Base-by-base conservation (phyloP, 352 stramenopile genomes). In the Phytopythium chamaehyphon region DNA sequence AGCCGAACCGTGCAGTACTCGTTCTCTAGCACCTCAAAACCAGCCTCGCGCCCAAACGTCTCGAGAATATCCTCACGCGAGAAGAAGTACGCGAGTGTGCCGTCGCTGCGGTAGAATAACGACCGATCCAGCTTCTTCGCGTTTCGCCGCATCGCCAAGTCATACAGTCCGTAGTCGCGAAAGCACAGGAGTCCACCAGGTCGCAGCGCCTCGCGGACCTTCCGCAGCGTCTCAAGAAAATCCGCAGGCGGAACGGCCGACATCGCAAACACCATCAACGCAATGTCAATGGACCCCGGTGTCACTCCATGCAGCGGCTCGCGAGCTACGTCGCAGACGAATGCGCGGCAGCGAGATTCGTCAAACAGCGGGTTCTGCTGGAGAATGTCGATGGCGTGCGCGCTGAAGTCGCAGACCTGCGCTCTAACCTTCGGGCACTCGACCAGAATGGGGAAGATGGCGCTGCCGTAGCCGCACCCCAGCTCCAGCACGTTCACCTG, bases 141-240 rank as follows among this genome's bases (percentile, higher is more conserved):
- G 47, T 83, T 93, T 44, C 83, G 80, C 15, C 83, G 66, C 84
- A 96, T 94, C 23, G 86, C 83, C 11, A 96, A 66, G 51, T 96
- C 86, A 61, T 90, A 96, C 16, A 93, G 67, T 11, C 81, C 86
- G 39, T 94, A 96, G 65, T 96, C 86, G 24, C 86, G 78, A 36
- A 96, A 92, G 64, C 83, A 93, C 21, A 94, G 67, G 43, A 90
- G 57, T 6, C 83, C 86, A 12, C 82, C 86, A 11, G 72, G 75
- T 24, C 69, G 73, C 33, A 90, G 55, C 6, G 69, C 68, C 12
- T 57, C 39, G 40, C 64, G 77, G 18, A 93, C 71, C 48, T 89
- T 87, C n/a, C 55, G 47, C 36, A 96, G 39, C 21, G 77, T 75
- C 19, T 51, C 38, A 1, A 35, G 45, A 28, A 91, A 86, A 6